Evolutionary conservation across 805 yeast species (phyloP), one percentile per base, ranked within the genome.

Genomic region (Cyberlindnera maclurae): DNA sequence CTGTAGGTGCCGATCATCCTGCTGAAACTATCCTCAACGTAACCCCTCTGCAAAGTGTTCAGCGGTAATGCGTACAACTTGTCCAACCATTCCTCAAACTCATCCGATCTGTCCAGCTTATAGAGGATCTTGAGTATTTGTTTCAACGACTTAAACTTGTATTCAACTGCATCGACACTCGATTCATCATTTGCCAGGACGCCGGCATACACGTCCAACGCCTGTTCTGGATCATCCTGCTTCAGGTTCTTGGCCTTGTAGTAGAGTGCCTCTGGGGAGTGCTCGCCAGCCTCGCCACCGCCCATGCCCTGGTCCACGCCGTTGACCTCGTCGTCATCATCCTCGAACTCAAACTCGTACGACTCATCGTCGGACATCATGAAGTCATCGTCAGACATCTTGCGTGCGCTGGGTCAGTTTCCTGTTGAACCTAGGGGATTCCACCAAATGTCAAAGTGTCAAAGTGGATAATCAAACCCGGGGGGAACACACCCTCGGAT

Each of bases 1-100:
- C 36, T 26, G 34, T 67, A 48, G 50, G 59, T 26, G 60, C 50
- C 33, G 64, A 68, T 20, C 59, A 73, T 45, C 61, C 70, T 29
- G 58, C 64, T 47, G 59, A 71, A 36, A 50, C 61, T 31, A 48
- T 63, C 52, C 49, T 62, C 45, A 59, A 58, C 39, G 47, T 45
- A 37, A 57, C 59, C 31, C 52, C 37, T 48, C 15, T 41, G 41
- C 43, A 35, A 50, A 53, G 18, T 48, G 44, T 12, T 37, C 49
- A 18, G 38, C 15, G 32, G 42, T 7, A 41, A 37, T 22, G 12
- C 37, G 18, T 36, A 47, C 31, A 55, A 15, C 12, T 39, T 15
- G 7, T 26, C 12, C 15, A 45, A 33, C 11, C 32, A 26, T 2
- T 15, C 26, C 3, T 40, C 11, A 29, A 55, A 49, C 15, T 44